A percentile compares a stretch with the other conserved stretches of the same genome.
phyloP scores from a whole-genome alignment of 2,329 filamentous ascomycete genomes.

The Fusarium mangiferae region DNA sequence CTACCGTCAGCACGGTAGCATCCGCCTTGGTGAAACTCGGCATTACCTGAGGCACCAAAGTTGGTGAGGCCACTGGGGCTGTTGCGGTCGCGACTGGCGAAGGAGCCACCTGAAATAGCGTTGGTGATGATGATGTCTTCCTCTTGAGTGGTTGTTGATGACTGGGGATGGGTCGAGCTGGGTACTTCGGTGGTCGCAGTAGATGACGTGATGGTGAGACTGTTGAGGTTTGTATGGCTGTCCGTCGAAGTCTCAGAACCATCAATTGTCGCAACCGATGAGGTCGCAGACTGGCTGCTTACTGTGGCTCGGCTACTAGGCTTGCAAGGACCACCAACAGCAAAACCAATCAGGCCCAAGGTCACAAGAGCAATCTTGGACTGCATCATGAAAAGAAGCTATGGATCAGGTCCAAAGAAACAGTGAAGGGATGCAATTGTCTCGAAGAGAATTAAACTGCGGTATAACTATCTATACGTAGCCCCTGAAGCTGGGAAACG shows the following conservation, averaged over 20 bases:
- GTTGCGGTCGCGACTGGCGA: background rate
- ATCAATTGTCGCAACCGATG: background rate
- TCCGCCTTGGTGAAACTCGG: background rate
- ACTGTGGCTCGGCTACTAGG: background rate
- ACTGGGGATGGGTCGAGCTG: background rate
- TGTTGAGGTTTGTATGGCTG: background rate
- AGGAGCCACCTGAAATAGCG: background rate
- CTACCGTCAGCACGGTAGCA: constrained; percentile 13
- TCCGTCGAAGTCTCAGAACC: background rate
- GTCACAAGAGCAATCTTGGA: background rate
- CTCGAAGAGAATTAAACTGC: background rate
- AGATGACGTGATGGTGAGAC: background rate
- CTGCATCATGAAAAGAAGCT: background rate
- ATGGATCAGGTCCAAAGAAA: background rate
- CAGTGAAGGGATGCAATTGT: rapidly evolving
- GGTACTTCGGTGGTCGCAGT: background rate
- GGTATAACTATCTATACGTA: background rate
- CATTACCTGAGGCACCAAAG: background rate
- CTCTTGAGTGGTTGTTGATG: background rate
- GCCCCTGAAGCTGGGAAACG: background rate
- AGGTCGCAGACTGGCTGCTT: background rate
- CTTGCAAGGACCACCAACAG: background rate
- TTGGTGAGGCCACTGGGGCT: background rate
- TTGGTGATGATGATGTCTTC: background rate
- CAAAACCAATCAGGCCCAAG: background rate